A percentile compares a stretch with the other conserved stretches of the same genome.
Conservation (phyloP, 805 yeast genomes). For the Metschnikowia dekortorum region DNA sequence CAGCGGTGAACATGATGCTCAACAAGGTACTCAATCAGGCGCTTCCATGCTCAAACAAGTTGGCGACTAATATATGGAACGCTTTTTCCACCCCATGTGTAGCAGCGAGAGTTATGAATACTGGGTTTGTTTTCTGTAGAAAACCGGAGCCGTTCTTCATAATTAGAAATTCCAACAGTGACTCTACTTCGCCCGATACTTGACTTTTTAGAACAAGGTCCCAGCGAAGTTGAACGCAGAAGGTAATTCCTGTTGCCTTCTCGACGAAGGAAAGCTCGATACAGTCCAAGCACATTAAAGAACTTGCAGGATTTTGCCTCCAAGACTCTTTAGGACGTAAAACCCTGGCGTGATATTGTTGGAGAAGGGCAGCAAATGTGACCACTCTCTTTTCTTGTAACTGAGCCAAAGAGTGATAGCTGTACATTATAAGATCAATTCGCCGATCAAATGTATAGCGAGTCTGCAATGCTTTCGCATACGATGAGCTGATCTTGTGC, state of each 20-base stretch:
- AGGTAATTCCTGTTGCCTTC: background rate
- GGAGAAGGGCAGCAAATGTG: conserved; percentile 19
- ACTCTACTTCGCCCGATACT: conserved; percentile 8
- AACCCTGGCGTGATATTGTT: conserved; percentile 16
- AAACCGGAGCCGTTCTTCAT: conserved; percentile 9
- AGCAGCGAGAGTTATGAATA: conserved; percentile 20
- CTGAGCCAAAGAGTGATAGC: conserved; percentile 29
- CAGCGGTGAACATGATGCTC: background rate
- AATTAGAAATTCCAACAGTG: conserved; percentile 5
- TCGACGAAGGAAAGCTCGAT: conserved; percentile 10
- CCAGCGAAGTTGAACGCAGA: conserved; percentile 12
- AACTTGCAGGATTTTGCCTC: background rate
- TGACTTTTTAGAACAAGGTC: conserved; percentile 3
- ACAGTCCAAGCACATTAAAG: conserved; percentile 7
- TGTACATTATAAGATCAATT: conserved; percentile 27
- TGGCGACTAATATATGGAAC: conserved; percentile 21
- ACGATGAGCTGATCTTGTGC: conserved; percentile 16
- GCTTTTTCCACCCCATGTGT: conserved; percentile 26
- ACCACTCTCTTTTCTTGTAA: conserved; percentile 21
- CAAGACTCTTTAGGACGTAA: conserved; percentile 7
- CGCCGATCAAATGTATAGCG: conserved; percentile 24
- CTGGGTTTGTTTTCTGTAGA: conserved; percentile 7
- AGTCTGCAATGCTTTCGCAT: conserved; percentile 14
- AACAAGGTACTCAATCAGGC: background rate
- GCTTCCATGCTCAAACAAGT: conserved; percentile 9